Evolutionary conservation across 2,329 filamentous ascomycete species (phyloP), one percentile per base, ranked within the genome.

Genomic region (Paracorniculantispora psalliotae): DNA sequence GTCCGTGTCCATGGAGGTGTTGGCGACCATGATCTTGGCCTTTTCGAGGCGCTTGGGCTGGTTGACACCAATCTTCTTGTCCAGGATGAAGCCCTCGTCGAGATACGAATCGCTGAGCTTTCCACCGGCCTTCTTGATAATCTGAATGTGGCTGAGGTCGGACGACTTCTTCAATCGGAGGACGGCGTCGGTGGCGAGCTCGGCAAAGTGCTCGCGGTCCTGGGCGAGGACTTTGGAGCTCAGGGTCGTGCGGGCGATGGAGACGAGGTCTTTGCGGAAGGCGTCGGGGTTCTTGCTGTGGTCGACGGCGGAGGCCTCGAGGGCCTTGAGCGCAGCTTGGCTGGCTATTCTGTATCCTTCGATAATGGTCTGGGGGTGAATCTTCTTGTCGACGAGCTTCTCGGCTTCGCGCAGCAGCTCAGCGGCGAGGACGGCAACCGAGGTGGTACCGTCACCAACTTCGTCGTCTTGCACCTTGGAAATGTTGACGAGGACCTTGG

Each of bases 391-490:
- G 66, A 99, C 91, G 52, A 99, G 84, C 79, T 96, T 93, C 80
- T 99, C 94, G 50, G 94, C 94, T 77, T 99, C 94, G 64, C 94
- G 88, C 64, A 99, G 82, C 61, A 99, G 84, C 79, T 99, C 94
- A 61, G 94, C 94, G 41, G 94, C 92, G 63, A 99, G 81, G 17
- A 99, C 94, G 46, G 94, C 89, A 59, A 99, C 94, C n/a, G 92
- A 97, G 23, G 94, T 99, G 48, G 94, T 99, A 61, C 94, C 94
- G 73, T 99, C 94, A 71, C 94, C 94, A 25, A 99, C 93, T 75
- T 99, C 94, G 72, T 99, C 94, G 70, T 99, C 94, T 74, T 99
- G 94, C 6, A 99, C 94, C 79, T 99, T 99, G 63, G 93, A 97
- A 68, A 99, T 97, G 75, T 99, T 99, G 72, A 99, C 94, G 46